Base-by-base conservation (phyloP, 2,329 filamentous ascomycete genomes). In the Phialophora tarda region DNA sequence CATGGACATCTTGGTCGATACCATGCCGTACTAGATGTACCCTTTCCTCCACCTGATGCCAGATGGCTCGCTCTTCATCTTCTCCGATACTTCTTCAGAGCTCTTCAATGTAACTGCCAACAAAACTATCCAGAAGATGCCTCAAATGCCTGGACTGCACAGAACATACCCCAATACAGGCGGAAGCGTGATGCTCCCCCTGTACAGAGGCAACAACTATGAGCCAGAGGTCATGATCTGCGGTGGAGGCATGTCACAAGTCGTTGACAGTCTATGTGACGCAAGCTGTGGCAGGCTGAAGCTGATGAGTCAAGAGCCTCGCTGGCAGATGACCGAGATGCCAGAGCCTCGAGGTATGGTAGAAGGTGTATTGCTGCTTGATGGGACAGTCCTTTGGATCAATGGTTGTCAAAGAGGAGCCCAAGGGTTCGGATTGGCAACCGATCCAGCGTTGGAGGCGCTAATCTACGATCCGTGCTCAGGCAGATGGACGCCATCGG, bases 11-110 rank as follows among this genome's bases (percentile, higher is more conserved):
- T 77, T 88, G 26, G 78, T 77, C 62, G 82, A 82, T 73, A 86
- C 85, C 70, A 84, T 87, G 74, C 86, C 86, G 14, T 88, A 88
- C 77, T 88, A 86, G 76, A 87, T 87, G 85, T 88, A 88, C 72
- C 86, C 86, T 2, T 88, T 88, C 74, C 76, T 88, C 32, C 85
- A 88, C 72, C 78, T 88, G 1, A 79, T 89, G 44, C 81, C 78
- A 38, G 82, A 87, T 73, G 85, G 86, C 11, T 82, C 77, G 44
- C 74, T 88, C 4, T 88, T 87, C 72, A 78, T 88, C 64, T 86
- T 86, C 73, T 80, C 81, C 17, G 78, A 85, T 38, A 87, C 85
- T 73, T 83, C 83, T 23, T 82, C 84, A 4, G 82, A 88, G 71
- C 78, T 84, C 62, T 87, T 87, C 75, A 82, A 86, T 71, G 81